These are phyloP conservation scores for Sphaerobolus stellatus DNA, from an alignment of 1,284 basidiomycete species.

Conservation along the genomic window DNA sequence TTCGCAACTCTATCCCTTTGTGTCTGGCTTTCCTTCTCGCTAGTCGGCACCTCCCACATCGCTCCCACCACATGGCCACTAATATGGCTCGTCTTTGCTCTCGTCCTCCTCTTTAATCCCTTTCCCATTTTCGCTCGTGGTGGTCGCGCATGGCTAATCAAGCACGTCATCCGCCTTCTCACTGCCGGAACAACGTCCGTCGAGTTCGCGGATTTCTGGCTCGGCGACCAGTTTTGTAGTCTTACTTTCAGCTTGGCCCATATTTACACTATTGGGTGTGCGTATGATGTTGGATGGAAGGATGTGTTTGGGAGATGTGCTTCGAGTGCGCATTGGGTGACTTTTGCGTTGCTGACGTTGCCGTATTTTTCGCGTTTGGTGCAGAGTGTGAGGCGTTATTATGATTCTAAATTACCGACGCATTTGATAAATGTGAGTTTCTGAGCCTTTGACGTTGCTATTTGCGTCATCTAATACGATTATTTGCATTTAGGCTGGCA, in stretches of 20 bases:
- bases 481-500: slow-evolving; percentile 61
- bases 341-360: slow-evolving; percentile 54
- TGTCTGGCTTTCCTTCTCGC: slow-evolving; percentile 83
- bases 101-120: slow-evolving; percentile 72
- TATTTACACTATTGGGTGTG: slow-evolving; percentile 72
- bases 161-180: slow-evolving; percentile 59
- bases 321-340: slow-evolving; percentile 51
- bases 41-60: slow-evolving; percentile 50
- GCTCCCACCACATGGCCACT: slow-evolving; percentile 74
- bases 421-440: slow-evolving; percentile 82
- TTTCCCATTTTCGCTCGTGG: slow-evolving; percentile 63
- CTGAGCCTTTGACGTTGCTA: neutral
- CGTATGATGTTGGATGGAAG: slow-evolving; percentile 59
- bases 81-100: slow-evolving; percentile 73
- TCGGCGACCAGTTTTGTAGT: slow-evolving; percentile 83
- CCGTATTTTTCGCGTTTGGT: slow-evolving; percentile 75
- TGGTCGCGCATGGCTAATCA: slow-evolving; percentile 80
- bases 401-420: slow-evolving; percentile 68
- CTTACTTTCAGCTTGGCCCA: slow-evolving; percentile 73
- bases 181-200: slow-evolving; percentile 72
- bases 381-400: slow-evolving; percentile 86
- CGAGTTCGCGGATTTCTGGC: slow-evolving; percentile 84
- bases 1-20: slow-evolving; percentile 76
- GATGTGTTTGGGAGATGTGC: slow-evolving; percentile 45
- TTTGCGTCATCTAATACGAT: neutral